Conservation (phyloP, 805 yeast species). For the Yarrowia porcina region DNA sequence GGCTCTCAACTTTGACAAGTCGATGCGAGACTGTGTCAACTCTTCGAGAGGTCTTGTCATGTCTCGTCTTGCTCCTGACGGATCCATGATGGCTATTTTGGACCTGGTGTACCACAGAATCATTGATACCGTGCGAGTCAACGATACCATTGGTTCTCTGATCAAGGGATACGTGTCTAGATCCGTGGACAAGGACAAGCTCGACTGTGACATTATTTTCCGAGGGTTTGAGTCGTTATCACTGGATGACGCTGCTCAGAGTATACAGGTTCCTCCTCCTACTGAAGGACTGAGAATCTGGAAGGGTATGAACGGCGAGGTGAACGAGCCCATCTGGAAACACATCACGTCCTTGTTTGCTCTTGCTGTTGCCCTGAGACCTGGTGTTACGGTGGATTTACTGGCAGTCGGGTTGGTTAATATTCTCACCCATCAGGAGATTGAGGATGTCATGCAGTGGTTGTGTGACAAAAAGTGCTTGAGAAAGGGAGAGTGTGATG, state of each 20-base stretch:
- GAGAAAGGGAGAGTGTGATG: conserved; percentile 28
- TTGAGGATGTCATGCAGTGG: conserved; percentile 34
- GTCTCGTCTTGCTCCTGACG: conserved; percentile 54
- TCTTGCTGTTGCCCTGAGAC: conserved; percentile 48
- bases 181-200: conserved; percentile 61
- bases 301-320: conserved; percentile 62
- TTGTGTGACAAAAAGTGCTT: conserved; percentile 29
- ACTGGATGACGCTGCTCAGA: conserved; percentile 11
- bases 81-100: conserved; percentile 60
- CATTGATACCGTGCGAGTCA: conserved; percentile 50
- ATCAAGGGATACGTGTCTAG: conserved; percentile 72
- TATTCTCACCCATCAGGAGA: conserved; percentile 35
- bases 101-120: conserved; percentile 48
- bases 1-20: conserved; percentile 48
- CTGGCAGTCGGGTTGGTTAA: conserved; percentile 32
- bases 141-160: conserved; percentile 34
- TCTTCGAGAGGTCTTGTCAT: conserved; percentile 54
- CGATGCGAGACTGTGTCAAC: conserved; percentile 43
- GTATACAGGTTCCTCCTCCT: conserved; percentile 25
- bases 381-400: conserved; percentile 47
- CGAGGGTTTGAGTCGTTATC: conserved; percentile 30
- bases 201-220: conserved; percentile 60
- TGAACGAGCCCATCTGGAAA: conserved; percentile 61
- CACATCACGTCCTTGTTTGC: conserved; percentile 50
- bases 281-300: conserved; percentile 42